Evolutionary conservation across 352 stramenopile genomes (phyloP).

Genomic region (Phytophthora tentaculata): DNA sequence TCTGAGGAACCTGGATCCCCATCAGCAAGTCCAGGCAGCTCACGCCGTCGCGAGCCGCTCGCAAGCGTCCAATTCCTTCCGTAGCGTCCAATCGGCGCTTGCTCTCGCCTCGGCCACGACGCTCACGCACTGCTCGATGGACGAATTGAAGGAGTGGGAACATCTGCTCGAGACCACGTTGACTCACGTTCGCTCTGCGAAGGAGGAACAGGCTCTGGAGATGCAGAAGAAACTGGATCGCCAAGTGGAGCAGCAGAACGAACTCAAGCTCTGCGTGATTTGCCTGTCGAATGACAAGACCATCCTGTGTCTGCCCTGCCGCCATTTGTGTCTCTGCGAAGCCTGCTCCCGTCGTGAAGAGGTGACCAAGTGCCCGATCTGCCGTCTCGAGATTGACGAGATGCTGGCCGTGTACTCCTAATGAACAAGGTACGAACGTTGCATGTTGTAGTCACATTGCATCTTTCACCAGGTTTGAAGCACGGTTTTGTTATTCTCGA

Average conservation of each 20-base stretch:
- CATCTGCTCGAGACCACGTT: slow-evolving; percentile 70
- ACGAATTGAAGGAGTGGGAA: slow-evolving; percentile 79
- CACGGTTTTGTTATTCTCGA: background rate
- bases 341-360: slow-evolving; percentile 73
- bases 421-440: slow-evolving; percentile 3
- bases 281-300: slow-evolving; percentile 85
- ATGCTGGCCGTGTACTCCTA: slow-evolving; percentile 86
- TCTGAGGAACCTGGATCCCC: slow-evolving; percentile 1
- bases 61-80: slow-evolving; percentile 23
- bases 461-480: slow-evolving; percentile 11
- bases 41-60: background rate
- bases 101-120: slow-evolving; percentile 27
- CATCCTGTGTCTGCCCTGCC: slow-evolving; percentile 84
- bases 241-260: slow-evolving; percentile 78
- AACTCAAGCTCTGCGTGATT: slow-evolving; percentile 89
- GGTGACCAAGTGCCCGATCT: slow-evolving; percentile 85
- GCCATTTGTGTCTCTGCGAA: slow-evolving; percentile 84
- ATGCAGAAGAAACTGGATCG: slow-evolving; percentile 80
- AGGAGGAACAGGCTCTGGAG: slow-evolving; percentile 80
- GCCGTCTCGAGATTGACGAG: slow-evolving; percentile 81
- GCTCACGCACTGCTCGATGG: slow-evolving; percentile 40
- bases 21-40: slow-evolving; percentile 12
- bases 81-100: slow-evolving; percentile 39
- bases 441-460: slow-evolving; percentile 17
- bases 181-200: slow-evolving; percentile 55